phyloP scores from a whole-genome alignment of 805 yeast species.

The Myxozyma neglecta region DNA sequence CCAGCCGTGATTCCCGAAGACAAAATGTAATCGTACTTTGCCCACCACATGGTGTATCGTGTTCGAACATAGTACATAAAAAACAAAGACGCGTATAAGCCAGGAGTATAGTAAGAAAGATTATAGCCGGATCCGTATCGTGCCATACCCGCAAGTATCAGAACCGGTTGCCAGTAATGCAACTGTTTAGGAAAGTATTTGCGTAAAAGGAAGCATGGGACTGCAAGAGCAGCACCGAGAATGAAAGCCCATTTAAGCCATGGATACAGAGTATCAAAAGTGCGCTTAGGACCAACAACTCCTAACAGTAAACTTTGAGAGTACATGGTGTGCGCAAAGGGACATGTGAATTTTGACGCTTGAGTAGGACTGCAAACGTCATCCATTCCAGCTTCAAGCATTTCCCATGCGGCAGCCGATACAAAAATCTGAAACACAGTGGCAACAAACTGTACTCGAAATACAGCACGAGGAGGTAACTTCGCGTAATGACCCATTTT shows the following conservation, averaged over 20 bases:
- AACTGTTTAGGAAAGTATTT: constrained; percentile 33
- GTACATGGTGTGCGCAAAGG: constrained; percentile 49
- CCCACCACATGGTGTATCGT: constrained; percentile 67
- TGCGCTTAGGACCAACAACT: constrained; percentile 59
- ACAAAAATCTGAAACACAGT: constrained; percentile 49
- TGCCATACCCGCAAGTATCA: constrained; percentile 48
- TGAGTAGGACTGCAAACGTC: constrained; percentile 49
- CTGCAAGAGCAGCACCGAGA: constrained; percentile 52
- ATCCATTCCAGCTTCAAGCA: constrained; percentile 33
- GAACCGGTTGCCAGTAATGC: constrained; percentile 60
- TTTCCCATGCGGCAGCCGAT: constrained; percentile 45
- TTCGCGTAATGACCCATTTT: constrained; percentile 58
- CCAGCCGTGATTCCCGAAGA: constrained; percentile 68
- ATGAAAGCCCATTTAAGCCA: constrained; percentile 59
- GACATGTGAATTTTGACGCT: constrained; percentile 49
- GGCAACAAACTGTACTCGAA: constrained; percentile 52
- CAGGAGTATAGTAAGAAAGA: constrained; percentile 75
- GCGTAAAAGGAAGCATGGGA: constrained; percentile 42
- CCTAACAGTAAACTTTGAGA: constrained; percentile 65
- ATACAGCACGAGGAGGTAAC: constrained; percentile 60
- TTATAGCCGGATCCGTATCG: constrained; percentile 45
- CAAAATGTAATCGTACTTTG: constrained; percentile 65
- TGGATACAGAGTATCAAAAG: constrained; percentile 55
- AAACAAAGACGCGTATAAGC: constrained; percentile 58
- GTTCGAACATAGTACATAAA: constrained; percentile 60